phyloP scores from a whole-genome alignment of 2,329 filamentous ascomycete genomes.

The Rutstroemia sydowiana region DNA sequence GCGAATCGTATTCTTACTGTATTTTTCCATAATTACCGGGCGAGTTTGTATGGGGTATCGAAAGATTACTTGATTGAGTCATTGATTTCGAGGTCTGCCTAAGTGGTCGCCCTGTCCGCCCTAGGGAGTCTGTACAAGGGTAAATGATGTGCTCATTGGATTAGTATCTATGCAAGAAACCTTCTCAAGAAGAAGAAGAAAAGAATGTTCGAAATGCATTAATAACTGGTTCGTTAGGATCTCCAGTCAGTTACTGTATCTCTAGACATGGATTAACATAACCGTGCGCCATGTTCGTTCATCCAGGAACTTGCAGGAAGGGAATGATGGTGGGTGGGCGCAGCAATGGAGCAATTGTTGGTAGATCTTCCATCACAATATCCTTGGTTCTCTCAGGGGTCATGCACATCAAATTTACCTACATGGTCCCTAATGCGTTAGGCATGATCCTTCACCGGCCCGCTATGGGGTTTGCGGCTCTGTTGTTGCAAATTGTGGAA shows the following conservation, averaged over 20 bases:
- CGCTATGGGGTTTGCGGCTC: conserved; percentile 1
- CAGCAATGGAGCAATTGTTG: neutral
- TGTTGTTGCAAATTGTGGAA: neutral
- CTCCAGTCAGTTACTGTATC: neutral
- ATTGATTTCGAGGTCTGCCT: conserved; percentile 15
- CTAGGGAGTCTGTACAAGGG: neutral
- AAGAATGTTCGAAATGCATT: neutral
- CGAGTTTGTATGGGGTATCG: no score
- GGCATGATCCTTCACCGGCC: conserved; percentile 5
- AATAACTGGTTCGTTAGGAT: conserved; percentile 1
- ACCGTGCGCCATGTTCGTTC: neutral
- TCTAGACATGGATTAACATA: neutral
- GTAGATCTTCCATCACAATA: neutral
- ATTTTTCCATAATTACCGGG: neutral
- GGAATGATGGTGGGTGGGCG: neutral
- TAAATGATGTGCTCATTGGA: neutral
- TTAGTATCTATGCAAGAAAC: neutral
- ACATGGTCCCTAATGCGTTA: neutral
- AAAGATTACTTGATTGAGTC: neutral
- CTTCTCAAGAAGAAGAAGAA: neutral
- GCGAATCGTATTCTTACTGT: neutral
- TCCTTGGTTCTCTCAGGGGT: neutral
- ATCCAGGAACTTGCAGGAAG: neutral
- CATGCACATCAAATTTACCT: conserved; percentile 1
- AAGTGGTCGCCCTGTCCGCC: conserved; percentile 18